phyloP scores from a whole-genome alignment of 768 basidiomycete species.

The Gloeopeniophorella convolvens region DNA sequence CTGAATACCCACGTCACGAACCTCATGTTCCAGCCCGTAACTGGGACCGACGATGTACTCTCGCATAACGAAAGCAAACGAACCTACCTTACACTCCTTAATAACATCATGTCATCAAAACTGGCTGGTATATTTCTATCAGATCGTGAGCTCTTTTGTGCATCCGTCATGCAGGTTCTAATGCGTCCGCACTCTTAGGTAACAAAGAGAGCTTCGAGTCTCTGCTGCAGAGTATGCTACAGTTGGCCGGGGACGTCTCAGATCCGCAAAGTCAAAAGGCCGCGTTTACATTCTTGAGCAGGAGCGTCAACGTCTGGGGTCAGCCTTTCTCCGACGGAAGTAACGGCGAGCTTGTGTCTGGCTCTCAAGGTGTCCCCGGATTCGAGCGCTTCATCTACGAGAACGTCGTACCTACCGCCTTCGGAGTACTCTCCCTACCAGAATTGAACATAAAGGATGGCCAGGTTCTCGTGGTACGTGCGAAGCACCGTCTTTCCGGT shows the following conservation, averaged over 20 bases:
- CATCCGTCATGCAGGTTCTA: background rate
- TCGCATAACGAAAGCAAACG: constrained; percentile 78
- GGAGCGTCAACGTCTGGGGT: constrained; percentile 64
- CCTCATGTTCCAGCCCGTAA: constrained; percentile 72
- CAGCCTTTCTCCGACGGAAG: constrained; percentile 36
- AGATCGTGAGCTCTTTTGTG: constrained; percentile 50
- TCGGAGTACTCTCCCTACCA: constrained; percentile 70
- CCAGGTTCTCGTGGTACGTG: constrained; percentile 71
- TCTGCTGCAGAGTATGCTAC: constrained; percentile 68
- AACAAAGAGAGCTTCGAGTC: constrained; percentile 64
- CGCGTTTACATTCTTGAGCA: constrained; percentile 73
- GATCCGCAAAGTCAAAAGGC: constrained; percentile 74
- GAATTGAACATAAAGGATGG: constrained; percentile 88
- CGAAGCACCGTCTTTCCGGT: background rate
- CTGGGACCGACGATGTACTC: constrained; percentile 82
- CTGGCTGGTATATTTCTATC: constrained; percentile 84
- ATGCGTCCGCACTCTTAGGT: constrained; percentile 34
- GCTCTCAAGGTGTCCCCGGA: constrained; percentile 56
- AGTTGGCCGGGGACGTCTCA: constrained; percentile 64
- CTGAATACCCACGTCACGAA: constrained; percentile 76
- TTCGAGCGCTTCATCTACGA: constrained; percentile 93
- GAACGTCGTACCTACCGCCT: constrained; percentile 71
- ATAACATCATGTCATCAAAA: constrained; percentile 72
- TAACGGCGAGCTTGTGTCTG: constrained; percentile 17
- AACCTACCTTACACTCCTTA: constrained; percentile 80